phyloP scores from a whole-genome alignment of 2,329 filamentous ascomycete genomes.

The Penicillium vulpinum region DNA sequence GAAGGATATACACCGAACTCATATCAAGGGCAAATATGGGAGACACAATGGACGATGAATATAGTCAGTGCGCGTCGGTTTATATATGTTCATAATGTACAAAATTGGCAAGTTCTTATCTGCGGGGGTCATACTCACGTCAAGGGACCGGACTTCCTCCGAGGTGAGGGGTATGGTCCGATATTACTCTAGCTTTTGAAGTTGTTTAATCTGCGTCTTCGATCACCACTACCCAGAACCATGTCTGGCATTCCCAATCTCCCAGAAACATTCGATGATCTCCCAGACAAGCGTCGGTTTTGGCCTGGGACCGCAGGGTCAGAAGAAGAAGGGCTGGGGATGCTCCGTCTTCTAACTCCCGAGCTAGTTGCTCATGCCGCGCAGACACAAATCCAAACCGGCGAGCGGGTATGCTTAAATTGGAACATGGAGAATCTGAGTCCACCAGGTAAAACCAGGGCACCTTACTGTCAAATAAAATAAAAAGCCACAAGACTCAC shows the following conservation, averaged over 20 bases:
- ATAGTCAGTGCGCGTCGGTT: no score
- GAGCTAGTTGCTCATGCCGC: slow-evolving; percentile 54
- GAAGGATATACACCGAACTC: no score
- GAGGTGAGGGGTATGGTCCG: slow-evolving; percentile 9
- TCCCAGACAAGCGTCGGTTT: slow-evolving; percentile 52
- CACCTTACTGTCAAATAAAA: neutral
- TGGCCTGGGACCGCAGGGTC: slow-evolving; percentile 51
- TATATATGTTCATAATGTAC: no score
- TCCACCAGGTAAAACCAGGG: slow-evolving; percentile 31
- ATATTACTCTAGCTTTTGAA: neutral
- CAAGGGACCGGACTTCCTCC: slow-evolving; percentile 19
- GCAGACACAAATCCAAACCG: slow-evolving; percentile 53
- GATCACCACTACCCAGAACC: neutral
- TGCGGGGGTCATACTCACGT: slow-evolving; percentile 22
- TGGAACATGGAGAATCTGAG: slow-evolving; percentile 60
- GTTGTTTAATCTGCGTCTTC: neutral
- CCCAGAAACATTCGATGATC: slow-evolving; percentile 40
- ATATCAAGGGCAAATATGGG: no score
- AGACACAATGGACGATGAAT: no score
- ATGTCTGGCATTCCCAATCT: slow-evolving; percentile 27
- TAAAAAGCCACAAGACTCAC: neutral
- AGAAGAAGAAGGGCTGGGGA: slow-evolving; percentile 56
- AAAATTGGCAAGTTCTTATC: neutral
- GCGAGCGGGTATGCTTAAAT: slow-evolving; percentile 55
- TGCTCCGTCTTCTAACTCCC: slow-evolving; percentile 55